phyloP scores from a whole-genome alignment of 2,329 filamentous ascomycete species.

The Biscogniauxia mediterranea region DNA sequence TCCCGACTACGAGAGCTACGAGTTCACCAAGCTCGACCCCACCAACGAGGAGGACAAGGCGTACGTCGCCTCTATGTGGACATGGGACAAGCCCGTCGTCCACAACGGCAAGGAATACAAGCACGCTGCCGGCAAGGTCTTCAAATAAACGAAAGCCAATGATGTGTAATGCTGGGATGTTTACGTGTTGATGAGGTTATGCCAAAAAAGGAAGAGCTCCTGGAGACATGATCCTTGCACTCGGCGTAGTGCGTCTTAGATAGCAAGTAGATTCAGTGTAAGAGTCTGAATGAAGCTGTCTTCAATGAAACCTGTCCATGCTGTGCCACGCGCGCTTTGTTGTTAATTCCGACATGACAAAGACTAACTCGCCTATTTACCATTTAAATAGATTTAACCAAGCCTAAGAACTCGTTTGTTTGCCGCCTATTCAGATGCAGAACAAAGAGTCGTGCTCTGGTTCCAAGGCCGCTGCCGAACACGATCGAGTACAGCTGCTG shows the following conservation, averaged over 20 bases:
- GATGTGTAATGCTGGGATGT: slow-evolving; percentile 17
- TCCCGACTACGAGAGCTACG: slow-evolving; percentile 95
- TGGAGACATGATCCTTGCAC: background rate
- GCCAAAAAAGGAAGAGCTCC: slow-evolving; percentile 10
- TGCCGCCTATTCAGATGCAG: background rate
- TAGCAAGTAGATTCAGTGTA: background rate
- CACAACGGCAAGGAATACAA: slow-evolving; percentile 85
- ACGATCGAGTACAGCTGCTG: too few species aligned
- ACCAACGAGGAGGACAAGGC: slow-evolving; percentile 79
- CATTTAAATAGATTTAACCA: background rate
- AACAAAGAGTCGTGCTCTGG: background rate
- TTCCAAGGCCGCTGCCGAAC: too few species aligned
- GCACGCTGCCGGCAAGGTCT: slow-evolving; percentile 93
- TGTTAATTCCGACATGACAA: background rate
- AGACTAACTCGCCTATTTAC: background rate
- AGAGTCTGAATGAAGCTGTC: background rate
- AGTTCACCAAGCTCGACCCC: slow-evolving; percentile 94
- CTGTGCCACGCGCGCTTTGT: background rate
- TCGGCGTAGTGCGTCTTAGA: background rate
- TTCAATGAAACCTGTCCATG: background rate
- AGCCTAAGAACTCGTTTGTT: background rate
- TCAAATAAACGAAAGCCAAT: slow-evolving; percentile 71
- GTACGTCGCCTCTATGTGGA: slow-evolving; percentile 85
- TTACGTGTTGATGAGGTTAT: slow-evolving; percentile 29
- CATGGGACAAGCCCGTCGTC: slow-evolving; percentile 81